Conservation (phyloP, 1,284 basidiomycete species). For the Melanopsichium pennsylvanicum region DNA sequence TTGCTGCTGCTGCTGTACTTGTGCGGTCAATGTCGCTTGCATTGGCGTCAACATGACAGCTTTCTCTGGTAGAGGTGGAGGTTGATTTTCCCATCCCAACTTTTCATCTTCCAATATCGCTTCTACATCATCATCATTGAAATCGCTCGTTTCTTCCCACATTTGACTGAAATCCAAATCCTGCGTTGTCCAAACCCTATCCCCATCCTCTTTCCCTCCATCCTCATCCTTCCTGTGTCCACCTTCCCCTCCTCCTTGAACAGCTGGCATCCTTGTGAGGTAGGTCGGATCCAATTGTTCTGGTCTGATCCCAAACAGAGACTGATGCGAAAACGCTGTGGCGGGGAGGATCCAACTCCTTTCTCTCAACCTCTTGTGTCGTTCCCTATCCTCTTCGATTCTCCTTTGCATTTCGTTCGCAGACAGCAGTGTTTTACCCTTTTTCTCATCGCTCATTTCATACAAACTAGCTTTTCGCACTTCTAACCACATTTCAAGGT, state of each 20-base stretch:
- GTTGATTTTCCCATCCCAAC: constrained; percentile 10
- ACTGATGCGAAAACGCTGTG: constrained; percentile 63
- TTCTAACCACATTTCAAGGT: constrained; percentile 16
- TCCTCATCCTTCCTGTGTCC: neutral
- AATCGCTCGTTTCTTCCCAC: constrained; percentile 48
- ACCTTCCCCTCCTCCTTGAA: neutral
- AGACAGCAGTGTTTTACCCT: constrained; percentile 68
- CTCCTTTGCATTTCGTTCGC: constrained; percentile 80
- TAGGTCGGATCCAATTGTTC: constrained; percentile 34
- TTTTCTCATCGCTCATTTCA: constrained; percentile 15
- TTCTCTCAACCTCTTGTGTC: constrained; percentile 86
- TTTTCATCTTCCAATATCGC: constrained; percentile 17
- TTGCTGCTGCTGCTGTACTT: neutral
- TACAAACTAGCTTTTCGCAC: constrained; percentile 14
- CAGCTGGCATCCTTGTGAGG: constrained; percentile 1
- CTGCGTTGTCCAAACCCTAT: constrained; percentile 30
- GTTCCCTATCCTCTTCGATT: constrained; percentile 92
- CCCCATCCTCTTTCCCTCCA: constrained; percentile 10
- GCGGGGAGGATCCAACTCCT: constrained; percentile 88
- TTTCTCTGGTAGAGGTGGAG: constrained; percentile 2
- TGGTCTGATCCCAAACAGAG: constrained; percentile 21
- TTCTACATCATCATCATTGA: constrained; percentile 42
- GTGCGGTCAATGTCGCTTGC: neutral
- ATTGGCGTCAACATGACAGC: neutral
- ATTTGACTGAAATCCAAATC: constrained; percentile 41